Conservation (phyloP, 176 grass and related monocot species). For the Ampelocalamus luodianensis region DNA sequence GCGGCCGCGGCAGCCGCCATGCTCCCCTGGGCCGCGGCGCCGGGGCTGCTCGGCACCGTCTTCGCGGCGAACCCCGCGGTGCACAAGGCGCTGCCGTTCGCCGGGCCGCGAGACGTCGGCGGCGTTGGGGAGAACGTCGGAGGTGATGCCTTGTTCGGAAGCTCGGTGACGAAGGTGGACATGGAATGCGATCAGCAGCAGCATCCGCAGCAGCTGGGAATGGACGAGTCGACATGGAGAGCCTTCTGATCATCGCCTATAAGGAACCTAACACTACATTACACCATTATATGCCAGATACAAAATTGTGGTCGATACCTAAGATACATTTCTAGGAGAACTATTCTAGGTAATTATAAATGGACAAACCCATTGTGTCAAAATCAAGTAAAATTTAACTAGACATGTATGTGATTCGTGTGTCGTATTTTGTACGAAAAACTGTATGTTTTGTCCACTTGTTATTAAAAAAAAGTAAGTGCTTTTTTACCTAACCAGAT, state of each 20-base stretch:
- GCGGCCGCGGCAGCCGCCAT: constrained; percentile 50
- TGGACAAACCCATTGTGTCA: constrained; percentile 10
- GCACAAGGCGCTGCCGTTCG: constrained; percentile 56
- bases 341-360: background rate
- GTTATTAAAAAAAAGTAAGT: background rate
- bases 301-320: background rate
- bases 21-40: constrained; percentile 54
- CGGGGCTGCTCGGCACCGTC: constrained; percentile 46
- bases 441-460: background rate
- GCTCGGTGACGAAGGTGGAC: constrained; percentile 44
- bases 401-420: background rate
- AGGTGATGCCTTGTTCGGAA: constrained; percentile 49
- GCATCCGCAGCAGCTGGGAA: constrained; percentile 43
- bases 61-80: constrained; percentile 52
- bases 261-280: background rate
- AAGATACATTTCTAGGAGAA: background rate
- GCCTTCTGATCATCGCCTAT: constrained; percentile 44
- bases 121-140: constrained; percentile 40
- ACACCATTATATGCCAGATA: background rate
- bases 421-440: background rate
- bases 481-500: no score
- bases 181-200: constrained; percentile 54
- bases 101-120: constrained; percentile 14
- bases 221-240: constrained; percentile 67
- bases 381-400: background rate